phyloP scores from a whole-genome alignment of 176 grass and related monocot species.

The Lolium multiflorum region DNA sequence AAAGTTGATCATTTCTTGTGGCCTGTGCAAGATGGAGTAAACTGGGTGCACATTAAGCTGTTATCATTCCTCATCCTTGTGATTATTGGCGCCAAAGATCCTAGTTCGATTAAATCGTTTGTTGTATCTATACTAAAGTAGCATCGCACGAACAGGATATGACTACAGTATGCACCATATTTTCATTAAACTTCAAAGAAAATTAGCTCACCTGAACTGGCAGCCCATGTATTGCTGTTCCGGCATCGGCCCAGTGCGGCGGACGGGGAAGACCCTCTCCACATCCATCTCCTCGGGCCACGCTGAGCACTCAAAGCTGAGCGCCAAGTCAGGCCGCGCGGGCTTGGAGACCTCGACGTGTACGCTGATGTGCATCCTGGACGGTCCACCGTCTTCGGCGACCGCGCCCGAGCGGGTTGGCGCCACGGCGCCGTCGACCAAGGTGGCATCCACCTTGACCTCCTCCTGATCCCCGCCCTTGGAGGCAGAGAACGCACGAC shows the following conservation, averaged over 20 bases:
- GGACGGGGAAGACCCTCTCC: constrained; percentile 62
- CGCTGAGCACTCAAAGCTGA: constrained; percentile 75
- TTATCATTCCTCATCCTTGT: neutral
- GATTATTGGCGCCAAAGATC: neutral
- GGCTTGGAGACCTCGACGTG: constrained; percentile 65
- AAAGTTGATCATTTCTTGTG: neutral
- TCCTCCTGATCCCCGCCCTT: constrained; percentile 47
- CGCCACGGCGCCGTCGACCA: constrained; percentile 69
- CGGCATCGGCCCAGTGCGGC: constrained; percentile 10
- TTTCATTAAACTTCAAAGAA: neutral
- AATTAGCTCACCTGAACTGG: constrained; percentile 59
- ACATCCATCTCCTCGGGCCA: constrained; percentile 85
- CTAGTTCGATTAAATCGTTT: neutral
- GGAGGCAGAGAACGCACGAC: constrained; percentile 31
- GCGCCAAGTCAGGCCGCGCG: constrained; percentile 33
- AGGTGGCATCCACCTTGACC: constrained; percentile 70
- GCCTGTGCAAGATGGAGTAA: neutral
- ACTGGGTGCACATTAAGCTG: neutral
- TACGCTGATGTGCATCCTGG: constrained; percentile 76
- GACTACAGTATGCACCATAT: neutral
- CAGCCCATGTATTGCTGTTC: constrained; percentile 61
- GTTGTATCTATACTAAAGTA: neutral
- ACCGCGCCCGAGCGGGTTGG: constrained; percentile 49
- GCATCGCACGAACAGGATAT: neutral
- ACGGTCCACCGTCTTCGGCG: neutral